Base-by-base conservation (phyloP, 805 yeast genomes). In the Pichia cabralensis region DNA sequence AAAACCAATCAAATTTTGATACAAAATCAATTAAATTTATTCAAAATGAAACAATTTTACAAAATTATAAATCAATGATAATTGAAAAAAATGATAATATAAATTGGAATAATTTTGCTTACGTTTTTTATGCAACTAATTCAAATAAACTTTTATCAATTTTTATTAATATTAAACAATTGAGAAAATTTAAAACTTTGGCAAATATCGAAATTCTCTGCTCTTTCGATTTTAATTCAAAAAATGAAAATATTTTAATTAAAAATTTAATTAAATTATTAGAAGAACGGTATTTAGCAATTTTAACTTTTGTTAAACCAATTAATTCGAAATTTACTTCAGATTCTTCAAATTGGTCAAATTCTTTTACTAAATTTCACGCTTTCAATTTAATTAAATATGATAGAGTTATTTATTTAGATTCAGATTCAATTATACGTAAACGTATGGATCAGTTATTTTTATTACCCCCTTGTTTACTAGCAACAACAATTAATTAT, bases 51-150 rank as follows among this genome's bases (percentile, higher is more conserved):
- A 45, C 44, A 3, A 31, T 42, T 3, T n/a, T 39, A 5, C 50
- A 46, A 26, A 31, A 31, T 3, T 45, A 20, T 26, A 39, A 25
- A 4, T 36, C 40, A 22, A 25, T 22, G 29, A 14, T 20, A 13
- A 19, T 35, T 23, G 42, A 39, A 28, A 26, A 27, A 8, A 35
- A 40, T 8, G 28, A 29, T 13, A 13, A 34, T 0, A 53, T 65
- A 3, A 55, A 64, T 23, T 68, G 74, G 74, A 27, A 51, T 1
- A 56, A 59, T 35, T 58, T 52, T 26, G 82, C 80, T 0, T 77
- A 77, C 47, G 71, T 75, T 5, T 71, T 71, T 33, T 76, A 76
- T 50, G 80, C 79, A 4, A 73, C 83, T 0, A 60, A 66, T 35
- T 44, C 58, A 8, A 56, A 61, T 16, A 72, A 76, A 42, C 50